Base-by-base conservation (phyloP, 164 flowering plant species). In the Annona cherimola region DNA sequence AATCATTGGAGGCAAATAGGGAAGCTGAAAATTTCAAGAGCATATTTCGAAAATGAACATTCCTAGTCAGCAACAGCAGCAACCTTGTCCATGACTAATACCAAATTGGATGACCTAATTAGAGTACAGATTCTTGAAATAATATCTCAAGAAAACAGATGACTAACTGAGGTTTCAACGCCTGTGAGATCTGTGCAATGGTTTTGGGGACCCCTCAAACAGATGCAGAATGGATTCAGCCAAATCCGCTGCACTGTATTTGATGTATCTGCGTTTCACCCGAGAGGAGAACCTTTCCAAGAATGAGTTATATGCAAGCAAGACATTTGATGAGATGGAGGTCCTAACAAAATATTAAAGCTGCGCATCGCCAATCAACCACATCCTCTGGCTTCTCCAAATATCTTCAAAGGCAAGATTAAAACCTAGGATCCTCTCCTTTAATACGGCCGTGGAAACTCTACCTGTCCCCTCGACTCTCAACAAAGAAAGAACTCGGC, bases 371-470 rank as follows among this genome's bases (percentile, higher is more conserved):
- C 83, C 79, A 70, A 91, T 78, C 55, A 81, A 1, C 98, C 97
- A 91, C 3, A 81, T 81, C 1, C 95, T 85, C 72, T 93, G 98
- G 54, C 72, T 74, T 78, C 76, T 87, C 80, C 91, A 90, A n/a
- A 90, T 82, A 59, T 93, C 97, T 73, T 91, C 98, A 68, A 93
- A 93, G 1, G 88, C 86, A 5, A 78, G 72, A 74, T 85, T 81
- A 46, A 93, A 91, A 74, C 73, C 79, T 71, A 80, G 78, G 39
- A 91, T 75, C 70, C 91, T 84, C 65, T 91, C 96, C 70, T 84
- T 90, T 18, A 87, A 80, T 41, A 79, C 77, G 0, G 82, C 70
- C 78, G 72, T 87, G 16, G 89, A 86, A 60, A 74, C 42, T 6
- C 86, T 76, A 66, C 55, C 73, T 18, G 88, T 82, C 55, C 86